Conservation (phyloP, 2,329 filamentous ascomycete genomes). For the Ceratocystis cubensis region DNA sequence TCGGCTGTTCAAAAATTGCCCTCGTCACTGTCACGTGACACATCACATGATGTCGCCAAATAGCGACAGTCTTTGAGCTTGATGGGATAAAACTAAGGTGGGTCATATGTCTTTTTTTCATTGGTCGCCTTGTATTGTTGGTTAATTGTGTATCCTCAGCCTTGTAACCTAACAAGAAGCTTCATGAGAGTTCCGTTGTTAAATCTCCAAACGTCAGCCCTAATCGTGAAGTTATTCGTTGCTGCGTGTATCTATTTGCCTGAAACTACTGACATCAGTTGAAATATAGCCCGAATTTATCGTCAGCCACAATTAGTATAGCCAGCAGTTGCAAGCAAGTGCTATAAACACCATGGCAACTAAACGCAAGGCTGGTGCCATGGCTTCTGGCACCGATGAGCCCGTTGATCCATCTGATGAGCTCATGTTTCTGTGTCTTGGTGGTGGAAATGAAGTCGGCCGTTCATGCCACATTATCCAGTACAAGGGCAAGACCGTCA, state of each 20-base stretch:
- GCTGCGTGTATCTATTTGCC: background rate
- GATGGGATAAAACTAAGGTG: conserved; percentile 9
- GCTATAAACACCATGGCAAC: conserved; percentile 55
- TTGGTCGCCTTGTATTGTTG: conserved; percentile 16
- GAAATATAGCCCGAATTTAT: too few species aligned
- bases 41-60: conserved; percentile 7
- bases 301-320: background rate
- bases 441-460: conserved; percentile 93
- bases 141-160: background rate
- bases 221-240: background rate
- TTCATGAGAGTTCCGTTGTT: background rate
- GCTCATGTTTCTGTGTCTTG: conserved; percentile 83
- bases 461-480: conserved; percentile 95
- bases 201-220: background rate
- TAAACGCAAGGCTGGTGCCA: conserved; percentile 61
- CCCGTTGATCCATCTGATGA: conserved; percentile 88
- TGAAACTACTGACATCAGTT: background rate
- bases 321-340: background rate
- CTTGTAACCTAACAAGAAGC: background rate
- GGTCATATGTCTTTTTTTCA: background rate
- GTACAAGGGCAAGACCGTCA: conserved; percentile 98
- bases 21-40: conserved; percentile 17
- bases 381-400: conserved; percentile 47
- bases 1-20: conserved; percentile 18
- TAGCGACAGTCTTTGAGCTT: conserved; percentile 1